Conservation (phyloP, 176 grass and related monocot species). For the Poa annua region DNA sequence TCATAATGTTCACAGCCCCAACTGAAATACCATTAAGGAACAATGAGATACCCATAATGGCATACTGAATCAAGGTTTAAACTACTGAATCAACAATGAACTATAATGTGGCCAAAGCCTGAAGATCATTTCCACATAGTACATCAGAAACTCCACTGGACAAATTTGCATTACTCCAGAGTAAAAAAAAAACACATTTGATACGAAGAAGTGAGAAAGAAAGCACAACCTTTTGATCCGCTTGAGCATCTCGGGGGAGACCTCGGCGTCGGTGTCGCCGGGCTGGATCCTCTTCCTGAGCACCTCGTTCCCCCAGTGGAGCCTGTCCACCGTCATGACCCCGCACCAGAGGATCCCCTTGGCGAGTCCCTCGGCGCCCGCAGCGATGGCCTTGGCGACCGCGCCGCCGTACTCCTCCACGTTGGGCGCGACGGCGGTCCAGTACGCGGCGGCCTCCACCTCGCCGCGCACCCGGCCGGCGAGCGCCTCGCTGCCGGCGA, state of each 20-base stretch:
- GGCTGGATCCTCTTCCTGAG: conserved; percentile 70
- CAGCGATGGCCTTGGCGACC: conserved; percentile 61
- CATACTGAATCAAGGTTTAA: background rate
- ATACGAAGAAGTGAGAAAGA: background rate
- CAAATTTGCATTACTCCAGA: background rate
- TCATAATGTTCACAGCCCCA: background rate
- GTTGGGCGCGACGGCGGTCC: conserved; percentile 81
- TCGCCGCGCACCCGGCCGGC: conserved; percentile 52
- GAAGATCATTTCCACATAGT: background rate
- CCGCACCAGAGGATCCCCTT: conserved; percentile 86
- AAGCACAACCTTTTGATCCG: conserved; percentile 64
- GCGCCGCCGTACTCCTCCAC: conserved; percentile 79
- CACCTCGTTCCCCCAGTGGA: conserved; percentile 74
- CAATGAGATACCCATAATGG: background rate
- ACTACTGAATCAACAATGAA: background rate
- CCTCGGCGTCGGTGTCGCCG: conserved; percentile 48
- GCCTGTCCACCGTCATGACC: conserved; percentile 70
- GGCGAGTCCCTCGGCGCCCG: conserved; percentile 58
- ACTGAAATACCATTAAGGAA: background rate
- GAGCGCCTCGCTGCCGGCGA: conserved; percentile 39
- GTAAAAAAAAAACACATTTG: background rate
- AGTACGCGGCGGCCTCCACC: conserved; percentile 76
- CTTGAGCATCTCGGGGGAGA: conserved; percentile 68
- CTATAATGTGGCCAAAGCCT: background rate
- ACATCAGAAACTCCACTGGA: background rate